These are phyloP conservation scores for Teunomyces pallodes DNA, from an alignment of 805 yeast genomes.

Conservation along the genomic window DNA sequence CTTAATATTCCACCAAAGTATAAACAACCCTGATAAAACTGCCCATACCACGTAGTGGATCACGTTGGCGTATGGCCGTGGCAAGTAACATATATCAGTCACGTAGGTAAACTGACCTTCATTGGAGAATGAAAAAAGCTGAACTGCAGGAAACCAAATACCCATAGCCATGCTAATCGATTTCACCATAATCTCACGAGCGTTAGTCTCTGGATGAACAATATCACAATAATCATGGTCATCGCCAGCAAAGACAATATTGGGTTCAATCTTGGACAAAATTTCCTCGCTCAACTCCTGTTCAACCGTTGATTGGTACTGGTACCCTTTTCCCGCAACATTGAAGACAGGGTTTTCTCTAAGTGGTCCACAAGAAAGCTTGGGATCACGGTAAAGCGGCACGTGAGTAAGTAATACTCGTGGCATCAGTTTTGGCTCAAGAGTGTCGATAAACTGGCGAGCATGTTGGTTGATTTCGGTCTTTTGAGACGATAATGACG, in stretches of 20 bases:
- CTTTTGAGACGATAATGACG: slow-evolving; percentile 15
- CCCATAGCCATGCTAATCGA: slow-evolving; percentile 95
- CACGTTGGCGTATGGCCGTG: slow-evolving; percentile 45
- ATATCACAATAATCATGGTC: slow-evolving; percentile 82
- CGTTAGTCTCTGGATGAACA: slow-evolving; percentile 40
- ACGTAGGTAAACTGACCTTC: slow-evolving; percentile 19
- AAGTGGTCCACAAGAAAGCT: slow-evolving; percentile 18
- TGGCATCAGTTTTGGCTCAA: slow-evolving; percentile 11
- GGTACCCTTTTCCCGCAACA: slow-evolving; percentile 20
- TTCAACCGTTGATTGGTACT: slow-evolving; percentile 23
- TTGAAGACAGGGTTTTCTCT: slow-evolving; percentile 15
- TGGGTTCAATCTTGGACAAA: slow-evolving; percentile 16
- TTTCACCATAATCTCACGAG: slow-evolving; percentile 77
- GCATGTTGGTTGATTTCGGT: slow-evolving; percentile 11
- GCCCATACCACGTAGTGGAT: slow-evolving; percentile 37
- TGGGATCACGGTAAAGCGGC: slow-evolving; percentile 21
- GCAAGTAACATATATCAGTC: slow-evolving; percentile 46
- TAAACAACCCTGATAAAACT: slow-evolving; percentile 23
- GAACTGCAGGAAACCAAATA: slow-evolving; percentile 50
- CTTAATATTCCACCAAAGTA: slow-evolving; percentile 29
- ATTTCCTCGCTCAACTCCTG: slow-evolving; percentile 15
- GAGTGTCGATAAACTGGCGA: slow-evolving; percentile 11
- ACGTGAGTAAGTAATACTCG: slow-evolving; percentile 23
- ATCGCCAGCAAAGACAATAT: slow-evolving; percentile 24
- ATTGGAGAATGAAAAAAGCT: slow-evolving; percentile 26